phyloP scores from a whole-genome alignment of 768 basidiomycete species.

The Naganishia vishniacii region DNA sequence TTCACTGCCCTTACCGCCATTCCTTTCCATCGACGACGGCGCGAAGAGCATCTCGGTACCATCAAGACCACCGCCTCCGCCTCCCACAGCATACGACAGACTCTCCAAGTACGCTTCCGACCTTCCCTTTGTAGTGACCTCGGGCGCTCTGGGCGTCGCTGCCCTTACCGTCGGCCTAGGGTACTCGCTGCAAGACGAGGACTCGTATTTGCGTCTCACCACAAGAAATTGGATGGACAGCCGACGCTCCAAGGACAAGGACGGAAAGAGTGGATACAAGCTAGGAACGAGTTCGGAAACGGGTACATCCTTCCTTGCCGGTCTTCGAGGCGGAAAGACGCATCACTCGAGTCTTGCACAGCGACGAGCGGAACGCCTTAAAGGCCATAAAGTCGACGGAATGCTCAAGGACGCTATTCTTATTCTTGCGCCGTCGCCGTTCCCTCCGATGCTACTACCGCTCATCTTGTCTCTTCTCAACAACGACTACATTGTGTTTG shows the following conservation, averaged over 20 bases:
- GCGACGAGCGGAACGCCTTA: not conserved
- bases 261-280: constrained; percentile 5
- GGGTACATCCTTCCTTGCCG: constrained; percentile 9
- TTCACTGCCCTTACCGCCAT: constrained; percentile 44
- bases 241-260: not conserved
- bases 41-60: constrained; percentile 25
- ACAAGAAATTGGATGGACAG: not conserved
- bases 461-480: constrained; percentile 37
- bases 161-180: constrained; percentile 8
- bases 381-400: constrained; percentile 12
- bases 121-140: not conserved
- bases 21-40: constrained; percentile 28
- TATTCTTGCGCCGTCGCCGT: constrained; percentile 40
- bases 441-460: constrained; percentile 37
- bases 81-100: not conserved
- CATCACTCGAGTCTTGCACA: not conserved
- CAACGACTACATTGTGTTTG: constrained; percentile 43
- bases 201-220: constrained; percentile 2
- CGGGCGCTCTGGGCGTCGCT: not conserved
- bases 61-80: constrained; percentile 37
- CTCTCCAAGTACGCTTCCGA: not conserved
- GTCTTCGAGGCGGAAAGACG: constrained; percentile 1
- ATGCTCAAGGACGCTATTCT: constrained; percentile 25
- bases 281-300: not conserved
- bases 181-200: constrained; percentile 11